phyloP scores from a whole-genome alignment of 305 asterid genomes.

The Solanum hybrid region DNA sequence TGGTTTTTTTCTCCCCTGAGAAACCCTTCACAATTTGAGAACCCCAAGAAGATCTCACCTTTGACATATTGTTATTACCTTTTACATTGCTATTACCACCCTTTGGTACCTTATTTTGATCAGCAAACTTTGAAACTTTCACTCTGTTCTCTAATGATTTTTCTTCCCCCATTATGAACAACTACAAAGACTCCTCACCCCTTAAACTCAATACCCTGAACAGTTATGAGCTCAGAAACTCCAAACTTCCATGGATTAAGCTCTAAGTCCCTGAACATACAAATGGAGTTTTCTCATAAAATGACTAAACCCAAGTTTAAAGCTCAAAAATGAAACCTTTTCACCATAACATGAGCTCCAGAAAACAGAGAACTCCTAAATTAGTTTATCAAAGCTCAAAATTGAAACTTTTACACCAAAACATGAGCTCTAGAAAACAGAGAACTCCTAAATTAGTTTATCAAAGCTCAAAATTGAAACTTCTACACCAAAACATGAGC shows the following conservation, averaged over 20 bases:
- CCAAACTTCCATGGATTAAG: background rate
- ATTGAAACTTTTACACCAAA: background rate
- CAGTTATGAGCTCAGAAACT: background rate
- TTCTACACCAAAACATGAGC: background rate
- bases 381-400: background rate
- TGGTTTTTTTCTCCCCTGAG: constrained; percentile 73
- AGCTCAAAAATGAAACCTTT: background rate
- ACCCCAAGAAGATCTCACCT: constrained; percentile 82
- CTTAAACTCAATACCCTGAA: background rate
- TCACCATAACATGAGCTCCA: background rate
- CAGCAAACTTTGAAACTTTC: constrained; percentile 51
- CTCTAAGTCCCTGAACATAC: background rate
- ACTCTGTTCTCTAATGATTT: constrained; percentile 42
- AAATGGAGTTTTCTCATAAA: background rate
- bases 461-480: background rate
- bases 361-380: background rate
- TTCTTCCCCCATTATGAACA: constrained; percentile 54
- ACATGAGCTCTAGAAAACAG: background rate
- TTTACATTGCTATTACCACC: constrained; percentile 30
- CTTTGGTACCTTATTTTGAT: constrained; percentile 59
- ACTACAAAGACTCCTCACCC: background rate
- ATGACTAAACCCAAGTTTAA: background rate
- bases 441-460: background rate
- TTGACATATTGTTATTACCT: constrained; percentile 48
- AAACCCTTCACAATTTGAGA: constrained; percentile 77